Percentiles rank a stretch among this genome's conserved stretches.
Conservation (phyloP, 2,329 filamentous ascomycete species). For the Beauveria caledonica region DNA sequence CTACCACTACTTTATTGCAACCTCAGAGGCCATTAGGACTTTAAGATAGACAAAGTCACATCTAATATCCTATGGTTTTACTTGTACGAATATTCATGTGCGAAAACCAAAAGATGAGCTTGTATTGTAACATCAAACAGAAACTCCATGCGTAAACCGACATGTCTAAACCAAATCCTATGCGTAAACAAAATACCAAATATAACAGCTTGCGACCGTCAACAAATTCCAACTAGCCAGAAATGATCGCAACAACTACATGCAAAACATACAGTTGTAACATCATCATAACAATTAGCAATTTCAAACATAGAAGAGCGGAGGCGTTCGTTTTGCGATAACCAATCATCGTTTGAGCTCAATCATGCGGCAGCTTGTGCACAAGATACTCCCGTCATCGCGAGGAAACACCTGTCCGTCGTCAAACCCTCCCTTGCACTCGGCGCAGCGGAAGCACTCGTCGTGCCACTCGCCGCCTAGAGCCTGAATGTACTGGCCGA, state of each 20-base stretch:
- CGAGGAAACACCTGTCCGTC: slow-evolving; percentile 59
- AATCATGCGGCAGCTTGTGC: slow-evolving; percentile 50
- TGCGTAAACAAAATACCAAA: neutral
- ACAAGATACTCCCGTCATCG: slow-evolving; percentile 45
- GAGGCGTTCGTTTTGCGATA: neutral
- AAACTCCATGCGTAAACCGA: neutral
- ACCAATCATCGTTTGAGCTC: slow-evolving; percentile 46
- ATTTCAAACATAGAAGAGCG: neutral
- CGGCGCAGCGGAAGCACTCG: slow-evolving; percentile 75
- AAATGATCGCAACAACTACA: neutral
- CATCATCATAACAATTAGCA: neutral
- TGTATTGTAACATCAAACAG: slow-evolving; percentile 1
- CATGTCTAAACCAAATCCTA: neutral
- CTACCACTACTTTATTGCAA: neutral
- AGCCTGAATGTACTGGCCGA: slow-evolving; percentile 83
- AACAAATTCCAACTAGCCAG: neutral
- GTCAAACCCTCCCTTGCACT: slow-evolving; percentile 51
- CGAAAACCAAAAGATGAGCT: neutral
- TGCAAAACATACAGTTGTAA: neutral
- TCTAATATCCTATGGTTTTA: slow-evolving; percentile 9
- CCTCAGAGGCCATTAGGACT: slow-evolving; percentile 6
- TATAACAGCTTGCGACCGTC: neutral
- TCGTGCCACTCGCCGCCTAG: slow-evolving; percentile 92
- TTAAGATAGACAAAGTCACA: slow-evolving; percentile 8
- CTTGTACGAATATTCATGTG: neutral